Evolutionary conservation across 768 basidiomycete genomes (phyloP).

Genomic region (Phlebiopsis gigantea): DNA sequence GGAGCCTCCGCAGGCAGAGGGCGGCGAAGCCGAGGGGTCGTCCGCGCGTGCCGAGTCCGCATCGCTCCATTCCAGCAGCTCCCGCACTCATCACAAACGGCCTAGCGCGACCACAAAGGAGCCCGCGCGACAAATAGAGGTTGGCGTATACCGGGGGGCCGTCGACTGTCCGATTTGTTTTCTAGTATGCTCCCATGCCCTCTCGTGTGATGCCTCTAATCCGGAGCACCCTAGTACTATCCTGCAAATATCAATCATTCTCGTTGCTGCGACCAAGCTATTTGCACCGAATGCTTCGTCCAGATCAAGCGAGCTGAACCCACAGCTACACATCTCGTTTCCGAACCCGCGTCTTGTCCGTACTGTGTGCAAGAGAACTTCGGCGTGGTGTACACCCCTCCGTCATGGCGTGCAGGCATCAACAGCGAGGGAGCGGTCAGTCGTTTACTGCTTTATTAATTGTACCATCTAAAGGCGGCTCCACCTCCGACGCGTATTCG

Average conservation of each 20-base stretch:
- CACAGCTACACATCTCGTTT: constrained; percentile 90
- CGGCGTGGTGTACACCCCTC: constrained; percentile 83
- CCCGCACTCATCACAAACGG: constrained; percentile 48
- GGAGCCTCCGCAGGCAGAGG: constrained; percentile 52
- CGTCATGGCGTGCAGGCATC: constrained; percentile 75
- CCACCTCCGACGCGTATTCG: constrained; percentile 9
- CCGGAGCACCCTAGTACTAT: constrained; percentile 65
- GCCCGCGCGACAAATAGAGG: constrained; percentile 60
- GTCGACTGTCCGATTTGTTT: constrained; percentile 98
- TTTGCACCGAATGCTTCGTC: constrained; percentile 98
- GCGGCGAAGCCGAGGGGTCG: constrained; percentile 33
- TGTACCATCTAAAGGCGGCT: neutral
- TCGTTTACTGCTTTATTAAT: constrained; percentile 14
- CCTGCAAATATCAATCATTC: constrained; percentile 96
- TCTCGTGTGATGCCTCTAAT: constrained; percentile 11
- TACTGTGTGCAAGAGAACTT: constrained; percentile 98
- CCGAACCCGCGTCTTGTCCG: constrained; percentile 95
- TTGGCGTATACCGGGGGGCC: constrained; percentile 76
- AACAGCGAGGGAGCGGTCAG: constrained; percentile 68
- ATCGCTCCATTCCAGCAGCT: constrained; percentile 26
- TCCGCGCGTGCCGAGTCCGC: constrained; percentile 41
- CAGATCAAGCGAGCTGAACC: constrained; percentile 98
- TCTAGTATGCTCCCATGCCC: constrained; percentile 53
- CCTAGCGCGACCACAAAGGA: constrained; percentile 53
- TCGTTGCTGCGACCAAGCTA: constrained; percentile 96